Percentiles rank a stretch among this genome's conserved stretches.
phyloP scores from a whole-genome alignment of 768 basidiomycete genomes.

The Tubosaeta brunneosetosa region DNA sequence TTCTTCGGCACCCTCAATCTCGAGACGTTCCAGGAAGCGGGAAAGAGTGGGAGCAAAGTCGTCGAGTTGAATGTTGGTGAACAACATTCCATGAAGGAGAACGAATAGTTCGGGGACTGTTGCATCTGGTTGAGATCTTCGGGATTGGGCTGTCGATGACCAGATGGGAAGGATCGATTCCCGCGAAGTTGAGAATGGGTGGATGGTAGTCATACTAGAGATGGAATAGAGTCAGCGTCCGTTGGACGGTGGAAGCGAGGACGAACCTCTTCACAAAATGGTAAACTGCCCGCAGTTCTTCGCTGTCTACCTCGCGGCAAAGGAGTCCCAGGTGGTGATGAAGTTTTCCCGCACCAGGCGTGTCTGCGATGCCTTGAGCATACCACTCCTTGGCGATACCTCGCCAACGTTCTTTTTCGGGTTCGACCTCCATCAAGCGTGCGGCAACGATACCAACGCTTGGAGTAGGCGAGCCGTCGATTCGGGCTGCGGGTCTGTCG shows the following conservation, averaged over 20 bases:
- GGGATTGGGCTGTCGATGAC: constrained; percentile 58
- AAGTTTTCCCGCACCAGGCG: constrained; percentile 89
- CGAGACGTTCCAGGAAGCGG: constrained; percentile 81
- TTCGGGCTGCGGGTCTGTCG: constrained; percentile 47
- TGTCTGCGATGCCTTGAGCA: constrained; percentile 75
- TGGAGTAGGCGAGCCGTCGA: constrained; percentile 62
- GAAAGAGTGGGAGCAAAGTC: constrained; percentile 79
- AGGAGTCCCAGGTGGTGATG: constrained; percentile 93
- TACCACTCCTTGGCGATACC: constrained; percentile 92
- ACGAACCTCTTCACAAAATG: constrained; percentile 92
- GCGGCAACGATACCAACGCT: constrained; percentile 87
- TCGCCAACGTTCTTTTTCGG: constrained; percentile 90
- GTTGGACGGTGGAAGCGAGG: not conserved
- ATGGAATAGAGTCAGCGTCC: constrained; percentile 7
- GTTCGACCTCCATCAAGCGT: constrained; percentile 76
- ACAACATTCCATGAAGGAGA: constrained; percentile 93
- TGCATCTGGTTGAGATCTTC: constrained; percentile 73
- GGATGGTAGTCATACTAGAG: constrained; percentile 81
- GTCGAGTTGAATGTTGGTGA: constrained; percentile 92
- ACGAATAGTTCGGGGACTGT: constrained; percentile 77
- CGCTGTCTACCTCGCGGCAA: constrained; percentile 74
- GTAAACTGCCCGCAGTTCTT: constrained; percentile 83
- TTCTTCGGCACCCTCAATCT: constrained; percentile 75
- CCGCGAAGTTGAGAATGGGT: constrained; percentile 82
- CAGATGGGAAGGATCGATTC: constrained; percentile 90